These are phyloP conservation scores for Wilhelminamyces savonicus DNA, from an alignment of 805 yeast species.

Conservation along the genomic window DNA sequence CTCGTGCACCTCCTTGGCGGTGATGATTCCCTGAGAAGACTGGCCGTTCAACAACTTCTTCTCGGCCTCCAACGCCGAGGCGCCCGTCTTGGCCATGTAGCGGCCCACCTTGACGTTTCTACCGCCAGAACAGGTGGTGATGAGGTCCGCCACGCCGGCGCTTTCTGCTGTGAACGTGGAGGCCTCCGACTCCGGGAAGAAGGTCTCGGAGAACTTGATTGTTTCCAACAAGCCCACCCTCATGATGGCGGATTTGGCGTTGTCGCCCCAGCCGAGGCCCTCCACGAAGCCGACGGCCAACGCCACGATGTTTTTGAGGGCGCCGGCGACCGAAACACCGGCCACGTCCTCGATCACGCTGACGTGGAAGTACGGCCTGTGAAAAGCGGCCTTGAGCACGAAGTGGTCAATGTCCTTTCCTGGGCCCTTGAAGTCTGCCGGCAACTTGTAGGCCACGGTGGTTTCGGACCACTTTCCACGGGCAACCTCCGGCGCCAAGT, in stretches of 20 bases:
- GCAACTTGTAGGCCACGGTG: slow-evolving; percentile 36
- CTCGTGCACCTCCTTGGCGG: slow-evolving; percentile 67
- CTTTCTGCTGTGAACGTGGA: slow-evolving; percentile 55
- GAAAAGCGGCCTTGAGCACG: slow-evolving; percentile 38
- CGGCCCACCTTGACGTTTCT: slow-evolving; percentile 90
- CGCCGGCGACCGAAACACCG: slow-evolving; percentile 43
- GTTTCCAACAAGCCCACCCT: slow-evolving; percentile 39
- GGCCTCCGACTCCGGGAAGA: slow-evolving; percentile 30
- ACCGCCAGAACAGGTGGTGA: slow-evolving; percentile 97
- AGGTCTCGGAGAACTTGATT: slow-evolving; percentile 32
- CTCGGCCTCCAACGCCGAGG: slow-evolving; percentile 76
- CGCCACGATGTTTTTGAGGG: slow-evolving; percentile 41
- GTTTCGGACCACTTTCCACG: slow-evolving; percentile 43
- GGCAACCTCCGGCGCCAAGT: slow-evolving; percentile 42
- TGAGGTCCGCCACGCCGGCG: slow-evolving; percentile 97
- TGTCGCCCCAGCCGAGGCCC: slow-evolving; percentile 45
- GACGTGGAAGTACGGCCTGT: slow-evolving; percentile 42
- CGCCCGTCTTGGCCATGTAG: slow-evolving; percentile 75
- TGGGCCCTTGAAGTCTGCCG: slow-evolving; percentile 32
- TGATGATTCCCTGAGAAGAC: slow-evolving; percentile 92
- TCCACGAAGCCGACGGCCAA: slow-evolving; percentile 42
- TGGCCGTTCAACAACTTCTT: slow-evolving; percentile 86
- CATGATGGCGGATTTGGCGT: slow-evolving; percentile 44
- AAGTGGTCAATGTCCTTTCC: slow-evolving; percentile 36
- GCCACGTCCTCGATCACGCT: slow-evolving; percentile 39